A percentile compares a stretch with the other conserved stretches of the same genome.
Conservation (phyloP, 2,329 filamentous ascomycete genomes). For the Stachybotrys chlorohalonatus region DNA sequence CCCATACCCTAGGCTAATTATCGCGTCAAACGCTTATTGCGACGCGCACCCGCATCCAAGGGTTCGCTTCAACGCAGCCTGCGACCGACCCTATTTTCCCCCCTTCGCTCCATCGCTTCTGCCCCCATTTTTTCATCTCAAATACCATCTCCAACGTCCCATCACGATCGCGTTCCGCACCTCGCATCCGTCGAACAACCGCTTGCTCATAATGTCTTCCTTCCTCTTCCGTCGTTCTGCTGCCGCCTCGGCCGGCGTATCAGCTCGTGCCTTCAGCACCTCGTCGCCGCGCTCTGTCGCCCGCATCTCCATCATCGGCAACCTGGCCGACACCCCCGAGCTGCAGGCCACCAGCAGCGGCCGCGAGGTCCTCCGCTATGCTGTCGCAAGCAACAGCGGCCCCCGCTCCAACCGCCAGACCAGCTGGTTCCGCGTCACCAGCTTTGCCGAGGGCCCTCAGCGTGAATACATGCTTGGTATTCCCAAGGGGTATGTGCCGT, state of each 20-base stretch:
- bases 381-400: slow-evolving; percentile 62
- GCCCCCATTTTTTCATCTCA: neutral
- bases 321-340: slow-evolving; percentile 74
- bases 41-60: slow-evolving; percentile 1
- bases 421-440: slow-evolving; percentile 77
- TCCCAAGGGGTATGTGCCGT: slow-evolving; percentile 69
- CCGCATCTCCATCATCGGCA: slow-evolving; percentile 78
- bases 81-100: neutral
- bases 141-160: slow-evolving; percentile 2
- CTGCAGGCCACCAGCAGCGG: slow-evolving; percentile 60
- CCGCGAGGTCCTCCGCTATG: slow-evolving; percentile 67
- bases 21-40: slow-evolving; percentile 1
- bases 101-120: neutral
- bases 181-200: neutral
- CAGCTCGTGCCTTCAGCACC: slow-evolving; percentile 67
- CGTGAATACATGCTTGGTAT: slow-evolving; percentile 65
- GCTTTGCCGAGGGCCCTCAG: slow-evolving; percentile 62
- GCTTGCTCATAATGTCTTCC: slow-evolving; percentile 27
- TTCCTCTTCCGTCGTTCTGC: slow-evolving; percentile 41
- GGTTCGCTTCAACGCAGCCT: neutral
- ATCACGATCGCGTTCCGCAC: neutral
- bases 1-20: slow-evolving; percentile 1
- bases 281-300: slow-evolving; percentile 58
- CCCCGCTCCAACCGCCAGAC: slow-evolving; percentile 61
- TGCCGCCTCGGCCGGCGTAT: slow-evolving; percentile 34